Evolutionary conservation across 2,329 filamentous ascomycete genomes (phyloP), one percentile per base, ranked within the genome.

Genomic region (Rhinocladiella similis): DNA sequence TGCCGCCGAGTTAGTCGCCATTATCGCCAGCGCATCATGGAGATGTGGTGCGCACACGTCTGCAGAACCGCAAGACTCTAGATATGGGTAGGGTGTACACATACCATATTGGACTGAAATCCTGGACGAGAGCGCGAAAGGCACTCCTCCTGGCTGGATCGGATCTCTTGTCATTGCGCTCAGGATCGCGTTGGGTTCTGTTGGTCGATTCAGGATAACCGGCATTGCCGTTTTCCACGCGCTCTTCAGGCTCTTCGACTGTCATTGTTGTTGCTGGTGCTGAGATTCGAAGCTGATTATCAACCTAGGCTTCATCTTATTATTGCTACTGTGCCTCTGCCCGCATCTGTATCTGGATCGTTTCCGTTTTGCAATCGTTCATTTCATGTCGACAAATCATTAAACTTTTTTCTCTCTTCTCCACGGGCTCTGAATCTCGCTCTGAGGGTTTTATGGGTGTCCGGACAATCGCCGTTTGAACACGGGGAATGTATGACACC

Each of bases 91-190:
- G 33, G 33, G n/a, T 13, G 13, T 33, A 35, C 39, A 22, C 13
- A 10, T 54, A 60, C 59, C 59, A 61, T 36, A 61, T 47, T 13
- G 59, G 59, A 18, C 52, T 48, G 16, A 61, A 61, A 33, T 61
- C 59, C 46, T 61, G 56, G 18, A 61, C 48, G 16, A 61, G 41
- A 36, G 59, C 59, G 13, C 48, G 52, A 16, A 59, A 53, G 9
- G 52, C 48, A 33, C 52, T 54, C 52, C 59, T 56, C 20, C 29
- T 36, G 12, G 56, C 19, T 16, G 46, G 50, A n/a, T 33, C 45
- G 19, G 7, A 3, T 2, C 13, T 27, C 25, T 27, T n/a, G 25
- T 22, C 20, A 16, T 27, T 46, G 2, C 19, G 19, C n/a, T 46
- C 43, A 5, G n/a, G n/a, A 16, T 46, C 43, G 25, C n/a, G 43